phyloP scores from a whole-genome alignment of 345 rosid species.

The Stellera chamaejasme region DNA sequence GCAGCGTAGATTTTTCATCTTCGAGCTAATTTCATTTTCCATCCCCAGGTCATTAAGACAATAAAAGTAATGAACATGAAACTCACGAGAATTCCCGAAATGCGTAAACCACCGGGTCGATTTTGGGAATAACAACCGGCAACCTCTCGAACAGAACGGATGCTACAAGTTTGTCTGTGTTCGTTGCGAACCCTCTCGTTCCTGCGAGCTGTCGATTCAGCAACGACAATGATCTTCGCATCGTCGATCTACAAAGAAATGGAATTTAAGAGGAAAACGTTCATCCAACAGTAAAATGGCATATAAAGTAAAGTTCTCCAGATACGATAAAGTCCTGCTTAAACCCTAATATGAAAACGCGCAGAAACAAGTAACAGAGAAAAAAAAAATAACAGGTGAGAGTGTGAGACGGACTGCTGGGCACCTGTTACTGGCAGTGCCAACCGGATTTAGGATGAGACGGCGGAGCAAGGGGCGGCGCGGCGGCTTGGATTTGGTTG shows the following conservation, averaged over 20 bases:
- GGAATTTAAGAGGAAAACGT: neutral
- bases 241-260: constrained; percentile 19
- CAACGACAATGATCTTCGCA: constrained; percentile 39
- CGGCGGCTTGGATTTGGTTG: no score
- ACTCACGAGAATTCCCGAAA: constrained; percentile 95
- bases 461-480: neutral
- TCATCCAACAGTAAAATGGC: neutral
- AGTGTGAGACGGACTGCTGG: no score
- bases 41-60: neutral
- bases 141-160: constrained; percentile 93
- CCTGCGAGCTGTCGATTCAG: constrained; percentile 22
- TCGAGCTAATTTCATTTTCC: no score
- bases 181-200: constrained; percentile 45
- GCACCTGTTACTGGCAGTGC: no score
- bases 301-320: neutral
- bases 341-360: constrained; percentile 5
- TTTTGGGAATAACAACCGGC: constrained; percentile 84
- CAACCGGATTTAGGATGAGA: neutral
- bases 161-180: constrained; percentile 70
- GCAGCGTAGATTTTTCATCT: no score
- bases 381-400: no score
- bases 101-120: constrained; percentile 79
- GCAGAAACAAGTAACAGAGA: no score
- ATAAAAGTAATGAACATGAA: constrained; percentile 4
- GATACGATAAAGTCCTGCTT: constrained; percentile 8